Evolutionary conservation across 306 rosid genomes (phyloP).

Genomic region (Spatholobus suberectus): DNA sequence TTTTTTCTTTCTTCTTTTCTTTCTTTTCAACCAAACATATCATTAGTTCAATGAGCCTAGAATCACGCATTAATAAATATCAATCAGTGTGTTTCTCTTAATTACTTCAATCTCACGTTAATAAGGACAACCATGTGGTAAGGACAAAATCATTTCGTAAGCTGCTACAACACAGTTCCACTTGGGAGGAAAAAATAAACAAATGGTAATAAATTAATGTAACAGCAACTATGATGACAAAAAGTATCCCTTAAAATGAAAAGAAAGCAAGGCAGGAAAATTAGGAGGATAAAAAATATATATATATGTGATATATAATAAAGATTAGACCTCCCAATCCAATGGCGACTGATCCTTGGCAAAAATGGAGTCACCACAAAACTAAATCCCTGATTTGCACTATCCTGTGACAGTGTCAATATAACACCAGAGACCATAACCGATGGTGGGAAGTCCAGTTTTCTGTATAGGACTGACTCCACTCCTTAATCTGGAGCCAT

Average conservation of each 20-base stretch:
- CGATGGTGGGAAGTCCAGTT: conserved; percentile 33
- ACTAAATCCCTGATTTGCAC: conserved; percentile 38
- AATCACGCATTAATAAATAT: not conserved
- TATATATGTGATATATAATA: conserved; percentile 17
- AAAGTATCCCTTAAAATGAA: conserved; percentile 42
- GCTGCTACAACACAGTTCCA: not conserved
- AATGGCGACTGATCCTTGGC: conserved; percentile 44
- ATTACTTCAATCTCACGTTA: not conserved
- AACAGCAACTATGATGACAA: conserved; percentile 42
- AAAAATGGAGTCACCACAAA: conserved; percentile 47
- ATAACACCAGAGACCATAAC: conserved; percentile 37
- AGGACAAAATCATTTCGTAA: conserved; percentile 12
- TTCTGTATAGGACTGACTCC: conserved; percentile 38
- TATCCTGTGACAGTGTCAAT: conserved; percentile 22
- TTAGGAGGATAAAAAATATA: not conserved
- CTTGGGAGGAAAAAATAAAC: conserved; percentile 23
- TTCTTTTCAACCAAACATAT: too few relatives aligned
- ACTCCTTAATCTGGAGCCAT: conserved; percentile 34
- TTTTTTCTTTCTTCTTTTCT: too few relatives aligned
- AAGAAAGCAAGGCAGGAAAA: conserved; percentile 17
- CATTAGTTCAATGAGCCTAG: not conserved
- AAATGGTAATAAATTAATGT: conserved; percentile 39
- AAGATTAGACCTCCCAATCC: conserved; percentile 42
- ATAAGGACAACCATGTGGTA: not conserved
- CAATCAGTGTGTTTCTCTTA: not conserved